These are phyloP conservation scores for Heteromeles arbutifolia DNA, from an alignment of 306 rosid species.

Conservation along the genomic window DNA sequence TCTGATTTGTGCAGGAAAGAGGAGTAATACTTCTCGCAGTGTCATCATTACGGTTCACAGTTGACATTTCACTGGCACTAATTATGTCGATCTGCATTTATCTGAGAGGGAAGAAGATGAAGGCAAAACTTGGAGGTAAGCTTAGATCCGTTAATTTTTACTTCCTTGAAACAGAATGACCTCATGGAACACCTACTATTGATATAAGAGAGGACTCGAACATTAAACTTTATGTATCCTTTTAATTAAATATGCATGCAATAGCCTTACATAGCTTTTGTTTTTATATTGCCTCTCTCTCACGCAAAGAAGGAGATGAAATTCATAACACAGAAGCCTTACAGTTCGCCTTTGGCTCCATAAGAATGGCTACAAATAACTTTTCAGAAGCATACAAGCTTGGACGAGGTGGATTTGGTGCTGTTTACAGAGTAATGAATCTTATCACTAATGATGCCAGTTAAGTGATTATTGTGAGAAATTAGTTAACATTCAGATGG, in stretches of 20 bases:
- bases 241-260: too few species aligned
- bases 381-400: constrained; percentile 1
- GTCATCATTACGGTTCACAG: background rate
- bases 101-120: background rate
- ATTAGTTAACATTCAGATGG: too few species aligned
- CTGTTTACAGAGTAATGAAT: too few species aligned
- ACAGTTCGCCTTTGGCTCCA: constrained; percentile 6
- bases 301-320: background rate
- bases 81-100: background rate
- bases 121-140: background rate
- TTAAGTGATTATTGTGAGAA: too few species aligned
- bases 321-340: constrained; percentile 2
- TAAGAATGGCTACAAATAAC: constrained; percentile 3
- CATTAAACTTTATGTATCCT: too few species aligned
- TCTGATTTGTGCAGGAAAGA: background rate
- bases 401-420: too few species aligned
- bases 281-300: background rate
- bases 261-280: background rate
- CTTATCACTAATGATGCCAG: too few species aligned
- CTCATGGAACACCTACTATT: background rate
- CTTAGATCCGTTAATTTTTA: background rate
- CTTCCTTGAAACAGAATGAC: background rate
- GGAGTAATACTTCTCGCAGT: background rate
- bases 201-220: background rate
- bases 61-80: background rate